phyloP scores from a whole-genome alignment of 352 stramenopile genomes.

The Peronospora farinosa region DNA sequence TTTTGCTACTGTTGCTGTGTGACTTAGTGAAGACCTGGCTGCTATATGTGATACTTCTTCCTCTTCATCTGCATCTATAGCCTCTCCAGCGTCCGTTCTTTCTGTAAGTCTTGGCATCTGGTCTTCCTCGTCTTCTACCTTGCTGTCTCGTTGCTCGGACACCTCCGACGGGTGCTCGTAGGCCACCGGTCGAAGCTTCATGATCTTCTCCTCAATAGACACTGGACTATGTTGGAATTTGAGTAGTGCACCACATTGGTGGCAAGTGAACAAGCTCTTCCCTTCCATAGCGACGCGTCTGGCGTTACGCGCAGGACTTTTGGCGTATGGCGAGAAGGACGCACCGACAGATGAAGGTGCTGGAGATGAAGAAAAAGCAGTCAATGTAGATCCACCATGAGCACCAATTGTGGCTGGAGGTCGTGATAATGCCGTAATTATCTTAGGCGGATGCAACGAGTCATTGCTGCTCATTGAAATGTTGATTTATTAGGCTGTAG shows the following conservation, averaged over 20 bases:
- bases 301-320: conserved; percentile 13
- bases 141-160: conserved; percentile 20
- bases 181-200: conserved; percentile 34
- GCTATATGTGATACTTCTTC: conserved; percentile 17
- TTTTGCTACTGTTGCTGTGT: conserved; percentile 23
- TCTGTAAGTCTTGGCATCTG: conserved; percentile 27
- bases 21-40: conserved; percentile 23
- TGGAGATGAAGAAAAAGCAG: conserved; percentile 4
- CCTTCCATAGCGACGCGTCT: conserved; percentile 53
- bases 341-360: conserved; percentile 19
- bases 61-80: conserved; percentile 33
- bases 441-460: conserved; percentile 20
- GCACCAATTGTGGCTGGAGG: conserved; percentile 19
- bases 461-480: conserved; percentile 25
- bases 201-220: conserved; percentile 68
- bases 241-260: conserved; percentile 61
- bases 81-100: conserved; percentile 24
- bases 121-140: conserved; percentile 23
- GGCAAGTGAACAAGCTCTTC: conserved; percentile 73
- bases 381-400: background rate
- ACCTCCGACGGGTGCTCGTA: conserved; percentile 30
- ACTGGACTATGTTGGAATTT: conserved; percentile 57
- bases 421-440: conserved; percentile 24
- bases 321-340: conserved; percentile 28
- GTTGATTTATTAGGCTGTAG: conserved; percentile 9